A percentile compares a stretch with the other conserved stretches of the same genome.
Conservation (phyloP, 306 rosid genomes). For the Glycine latifolia region DNA sequence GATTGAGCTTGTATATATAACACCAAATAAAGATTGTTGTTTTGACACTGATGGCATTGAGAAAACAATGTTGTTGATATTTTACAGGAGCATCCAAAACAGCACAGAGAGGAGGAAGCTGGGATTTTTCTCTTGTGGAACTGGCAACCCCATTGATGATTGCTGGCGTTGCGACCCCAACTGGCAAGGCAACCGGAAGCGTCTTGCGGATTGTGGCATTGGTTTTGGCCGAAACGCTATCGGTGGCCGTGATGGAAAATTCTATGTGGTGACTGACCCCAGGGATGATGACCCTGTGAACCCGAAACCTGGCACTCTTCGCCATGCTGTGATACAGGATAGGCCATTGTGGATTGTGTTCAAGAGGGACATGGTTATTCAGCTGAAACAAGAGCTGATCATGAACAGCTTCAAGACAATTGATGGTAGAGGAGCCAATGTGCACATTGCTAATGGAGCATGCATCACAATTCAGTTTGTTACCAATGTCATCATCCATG, state of each 20-base stretch:
- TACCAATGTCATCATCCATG: conserved; percentile 87
- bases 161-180: conserved; percentile 97
- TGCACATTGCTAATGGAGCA: conserved; percentile 93
- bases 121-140: conserved; percentile 93
- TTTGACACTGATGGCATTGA: background rate
- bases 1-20: background rate
- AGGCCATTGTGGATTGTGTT: conserved; percentile 95
- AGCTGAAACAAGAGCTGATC: conserved; percentile 88
- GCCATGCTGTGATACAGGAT: conserved; percentile 91
- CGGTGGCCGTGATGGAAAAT: conserved; percentile 96
- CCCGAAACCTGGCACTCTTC: conserved; percentile 90
- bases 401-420: conserved; percentile 97
- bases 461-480: conserved; percentile 90
- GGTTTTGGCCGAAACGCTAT: conserved; percentile 96
- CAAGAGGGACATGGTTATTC: conserved; percentile 95
- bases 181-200: conserved; percentile 92
- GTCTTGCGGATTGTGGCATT: conserved; percentile 95
- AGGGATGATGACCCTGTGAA: conserved; percentile 79
- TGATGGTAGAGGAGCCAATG: conserved; percentile 91
- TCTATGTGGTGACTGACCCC: conserved; percentile 87
- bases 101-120: conserved; percentile 89
- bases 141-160: conserved; percentile 95
- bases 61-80: conserved; percentile 41
- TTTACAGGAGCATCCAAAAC: conserved; percentile 77
- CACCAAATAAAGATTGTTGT: background rate